Conservation (phyloP, 148 eudicot genomes). For the Arbutus unedo region DNA sequence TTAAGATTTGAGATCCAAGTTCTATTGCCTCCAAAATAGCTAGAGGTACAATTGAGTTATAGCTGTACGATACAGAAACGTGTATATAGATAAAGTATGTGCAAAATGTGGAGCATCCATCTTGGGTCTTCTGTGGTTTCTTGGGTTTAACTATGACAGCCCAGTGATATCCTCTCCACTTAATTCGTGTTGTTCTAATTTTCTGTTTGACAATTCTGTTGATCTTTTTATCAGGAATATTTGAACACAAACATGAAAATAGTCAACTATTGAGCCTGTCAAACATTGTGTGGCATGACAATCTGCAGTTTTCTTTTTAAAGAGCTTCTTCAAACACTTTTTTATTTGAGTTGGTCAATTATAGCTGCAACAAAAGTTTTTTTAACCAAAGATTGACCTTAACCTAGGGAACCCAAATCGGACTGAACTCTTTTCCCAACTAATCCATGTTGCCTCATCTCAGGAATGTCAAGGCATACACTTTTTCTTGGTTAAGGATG, state of each 20-base stretch:
- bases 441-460: too few species aligned
- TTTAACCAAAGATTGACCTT: too few species aligned
- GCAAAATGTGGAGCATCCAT: neutral
- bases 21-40: neutral
- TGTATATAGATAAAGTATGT: neutral
- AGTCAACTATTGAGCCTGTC: neutral
- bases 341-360: neutral
- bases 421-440: too few species aligned
- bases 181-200: neutral
- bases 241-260: neutral
- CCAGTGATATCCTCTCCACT: neutral
- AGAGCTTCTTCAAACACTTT: neutral
- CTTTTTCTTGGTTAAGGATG: too few species aligned
- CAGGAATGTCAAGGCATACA: neutral
- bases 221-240: neutral
- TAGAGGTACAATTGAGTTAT: neutral
- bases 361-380: neutral
- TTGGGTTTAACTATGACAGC: neutral
- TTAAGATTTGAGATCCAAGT: neutral
- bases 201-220: neutral
- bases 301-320: neutral
- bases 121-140: neutral
- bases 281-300: neutral
- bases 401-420: too few species aligned
- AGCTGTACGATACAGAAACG: neutral